Evolutionary conservation across 495 filamentous ascomycete species (phyloP), one percentile per base, ranked within the genome.

Genomic region (Tuber indicum): DNA sequence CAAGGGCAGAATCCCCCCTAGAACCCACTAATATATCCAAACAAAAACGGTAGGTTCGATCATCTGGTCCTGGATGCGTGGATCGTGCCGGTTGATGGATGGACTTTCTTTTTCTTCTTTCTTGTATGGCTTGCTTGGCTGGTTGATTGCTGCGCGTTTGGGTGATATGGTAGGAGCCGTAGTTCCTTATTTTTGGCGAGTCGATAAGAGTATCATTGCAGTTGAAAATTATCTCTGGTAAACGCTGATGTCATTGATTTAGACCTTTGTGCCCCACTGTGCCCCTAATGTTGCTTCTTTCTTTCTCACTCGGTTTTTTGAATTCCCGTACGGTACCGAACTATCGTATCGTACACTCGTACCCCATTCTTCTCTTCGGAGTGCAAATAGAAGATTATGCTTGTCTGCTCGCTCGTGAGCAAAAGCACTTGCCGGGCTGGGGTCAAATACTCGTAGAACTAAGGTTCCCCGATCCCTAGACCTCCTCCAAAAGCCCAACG

Each of bases 231-330:
- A 32, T 14, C 26, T 62, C n/a, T 62, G n/a, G 26, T 62, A 14
- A n/a, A n/a, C 52, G 8, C n/a, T 62, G 52, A 62, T 62, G n/a
- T 62, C 52, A 62, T 62, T 62, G 23, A 62, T n/a, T 52, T 52
- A 0, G 49, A 62, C 52, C 23, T 26, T 43, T 43, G 0, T 52
- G 9, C 49, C 49, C 23, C 32, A 32, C 32, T 32, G 32, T 32
- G 32, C 32, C 32, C 32, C 32, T 32, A 14, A 2, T 66, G 4
- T 36, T 32, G 58, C 52, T 66, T 66, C 58, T 66, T 66, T 66
- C n/a, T 36, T 36, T 66, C 58, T 66, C 58, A 36, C 58, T 66
- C 58, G 26, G 4, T 26, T 5, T 17, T 36, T 17, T 58, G 8
- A 23, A 23, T 19, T 19, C 6, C 17, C 14, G 16, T 17, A 16